These are phyloP conservation scores for Alternaria postmessia DNA, from an alignment of 2,329 filamentous ascomycete genomes.

Conservation along the genomic window DNA sequence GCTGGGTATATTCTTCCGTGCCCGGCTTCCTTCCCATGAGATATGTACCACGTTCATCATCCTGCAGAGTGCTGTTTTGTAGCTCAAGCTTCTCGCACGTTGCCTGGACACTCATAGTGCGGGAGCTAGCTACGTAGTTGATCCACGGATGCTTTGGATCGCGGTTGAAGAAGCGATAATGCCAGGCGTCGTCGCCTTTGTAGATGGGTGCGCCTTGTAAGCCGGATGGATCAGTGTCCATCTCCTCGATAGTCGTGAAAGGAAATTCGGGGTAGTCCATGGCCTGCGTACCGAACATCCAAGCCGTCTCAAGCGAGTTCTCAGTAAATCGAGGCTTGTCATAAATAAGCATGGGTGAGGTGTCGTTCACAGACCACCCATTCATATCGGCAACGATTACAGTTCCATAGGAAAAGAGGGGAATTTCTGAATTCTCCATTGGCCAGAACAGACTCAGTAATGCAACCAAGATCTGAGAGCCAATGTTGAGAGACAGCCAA, in stretches of 20 bases:
- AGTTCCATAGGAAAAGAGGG: slow-evolving; percentile 38
- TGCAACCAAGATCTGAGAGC: slow-evolving; percentile 46
- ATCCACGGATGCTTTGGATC: slow-evolving; percentile 40
- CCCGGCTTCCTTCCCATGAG: slow-evolving; percentile 22
- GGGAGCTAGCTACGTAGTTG: slow-evolving; percentile 37
- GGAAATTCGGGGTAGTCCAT: too few relatives aligned
- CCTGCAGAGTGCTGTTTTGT: slow-evolving; percentile 7
- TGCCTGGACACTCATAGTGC: slow-evolving; percentile 31
- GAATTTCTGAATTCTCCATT: too few relatives aligned
- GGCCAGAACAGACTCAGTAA: slow-evolving; percentile 47
- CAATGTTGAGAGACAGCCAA: slow-evolving; percentile 46
- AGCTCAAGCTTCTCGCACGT: slow-evolving; percentile 34
- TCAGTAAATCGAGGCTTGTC: slow-evolving; percentile 13
- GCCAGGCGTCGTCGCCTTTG: slow-evolving; percentile 27
- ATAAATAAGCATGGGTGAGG: too few relatives aligned
- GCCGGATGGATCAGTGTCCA: too few relatives aligned
- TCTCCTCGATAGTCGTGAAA: too few relatives aligned
- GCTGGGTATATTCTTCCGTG: slow-evolving; percentile 26
- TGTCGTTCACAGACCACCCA: too few relatives aligned
- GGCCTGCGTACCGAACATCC: slow-evolving; percentile 42
- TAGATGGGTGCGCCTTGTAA: slow-evolving; percentile 38
- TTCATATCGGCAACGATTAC: slow-evolving; percentile 24
- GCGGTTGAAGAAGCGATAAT: slow-evolving; percentile 46
- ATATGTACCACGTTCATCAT: too few relatives aligned
- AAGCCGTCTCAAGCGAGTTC: slow-evolving; percentile 35